Base-by-base conservation (phyloP, 2,329 filamentous ascomycete genomes). In the Diaporthe australafricana region DNA sequence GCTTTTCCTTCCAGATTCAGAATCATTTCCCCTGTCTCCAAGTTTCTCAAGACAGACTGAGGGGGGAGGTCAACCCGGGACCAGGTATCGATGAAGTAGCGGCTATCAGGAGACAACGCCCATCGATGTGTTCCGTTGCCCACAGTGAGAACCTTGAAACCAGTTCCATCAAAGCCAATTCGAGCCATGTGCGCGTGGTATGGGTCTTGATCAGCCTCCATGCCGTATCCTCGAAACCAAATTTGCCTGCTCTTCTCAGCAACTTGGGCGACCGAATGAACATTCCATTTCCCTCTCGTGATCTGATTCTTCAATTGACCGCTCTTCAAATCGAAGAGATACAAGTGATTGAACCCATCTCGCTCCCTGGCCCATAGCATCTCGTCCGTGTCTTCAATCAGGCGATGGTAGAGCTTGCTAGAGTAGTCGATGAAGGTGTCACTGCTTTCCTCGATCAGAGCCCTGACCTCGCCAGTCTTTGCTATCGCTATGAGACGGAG, bases 351-450 rank as follows among this genome's bases (percentile, higher is more conserved):
- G 32, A 22, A 56, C 5, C 53, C 53, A 38, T 56, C 53, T 12
- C 53, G 32, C 32, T 56, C 53, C 30, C 53, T 56, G 5, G 32
- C 32, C 53, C 53, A 56, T 1, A 56, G 20, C 32, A 56, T 56
- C 2, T 14, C 38, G 20, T 56, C 32, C 11, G n/a, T 56, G n/a
- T 14, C 53, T 3, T 56, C 12, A 5, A 38, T 16, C 32, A 38
- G 20, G 32, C 11, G 32, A 38, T 56, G 12, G 8, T 56, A 56
- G 1, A 38, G 32, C n/a, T 56, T 56, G 53, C 53, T 56, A 2
- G 53, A 56, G n/a, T 56, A 56, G 53, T 56, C 53, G 53, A 56
- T 38, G n/a, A 56, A 38, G 20, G 30, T 56, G 11, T 56, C n/a
- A 25, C 53, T 56, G 2, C n/a, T 56, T n/a, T 56, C 53, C 53